Evolutionary conservation across 2,329 filamentous ascomycete genomes (phyloP), one percentile per base, ranked within the genome.

Genomic region (Trichophyton simii): DNA sequence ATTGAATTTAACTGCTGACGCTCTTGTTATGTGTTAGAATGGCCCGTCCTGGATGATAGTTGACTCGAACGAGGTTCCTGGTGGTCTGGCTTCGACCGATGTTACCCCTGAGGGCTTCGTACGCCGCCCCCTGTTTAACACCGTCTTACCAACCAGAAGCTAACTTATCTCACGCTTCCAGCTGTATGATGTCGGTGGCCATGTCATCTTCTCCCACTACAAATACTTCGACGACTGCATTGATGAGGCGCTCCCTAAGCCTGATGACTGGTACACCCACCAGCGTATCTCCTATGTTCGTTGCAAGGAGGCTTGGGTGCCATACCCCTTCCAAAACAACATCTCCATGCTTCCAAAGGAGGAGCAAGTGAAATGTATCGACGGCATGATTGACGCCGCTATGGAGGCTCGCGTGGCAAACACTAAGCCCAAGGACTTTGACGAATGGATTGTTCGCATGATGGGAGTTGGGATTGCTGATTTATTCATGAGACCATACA

Each of bases 151-250:
- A n/a, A 42, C n/a, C 41, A 36, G 25, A 9, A 36, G 28, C 50
- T 55, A 55, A 42, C 64, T 58, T 25, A 18, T 2, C n/a, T 20
- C 1, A 50, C 22, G n/a, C 25, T 22, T 63, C 22, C 72, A 96
- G 92, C 85, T 99, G 71, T 99, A 96, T 83, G 94, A 99, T 79
- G 94, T 99, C 70, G 91, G 91, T 75, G 91, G 91, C 70, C 91
- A 96, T 79, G 91, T 96, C 78, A 96, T 96, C 80, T 96, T 96
- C 84, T 96, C 91, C 70, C 91, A 96, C 84, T 99, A 99, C 87
- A 96, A 96, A 81, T 99, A 99, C 85, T 99, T 99, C 76, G 94
- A 99, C 79, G 94, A 99, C 82, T 95, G 89, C 81, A 87, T 99
- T 74, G 84, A 97, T 76, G 94, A 99, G 82, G 94, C 94, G 60